Evolutionary conservation across 257 asterid species (phyloP).

Genomic region (Solanum acaule): DNA sequence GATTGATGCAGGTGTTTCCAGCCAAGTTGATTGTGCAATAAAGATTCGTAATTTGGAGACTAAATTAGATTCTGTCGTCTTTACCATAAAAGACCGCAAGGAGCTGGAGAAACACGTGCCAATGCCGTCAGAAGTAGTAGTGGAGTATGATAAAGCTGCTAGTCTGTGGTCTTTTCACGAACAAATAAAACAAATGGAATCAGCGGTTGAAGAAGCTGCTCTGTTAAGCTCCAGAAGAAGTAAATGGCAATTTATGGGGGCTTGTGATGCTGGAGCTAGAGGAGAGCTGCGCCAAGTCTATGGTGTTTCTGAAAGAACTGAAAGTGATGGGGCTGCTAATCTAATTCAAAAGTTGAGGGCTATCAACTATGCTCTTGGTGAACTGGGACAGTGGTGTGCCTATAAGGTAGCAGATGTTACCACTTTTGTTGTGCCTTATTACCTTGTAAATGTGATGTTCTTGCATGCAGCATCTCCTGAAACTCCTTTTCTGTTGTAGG

Average conservation of each 20-base stretch:
- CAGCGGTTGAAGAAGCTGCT: slow-evolving; percentile 87
- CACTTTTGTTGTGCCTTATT: not conserved
- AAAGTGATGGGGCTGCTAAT: slow-evolving; percentile 98
- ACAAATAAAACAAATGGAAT: slow-evolving; percentile 91
- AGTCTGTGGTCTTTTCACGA: slow-evolving; percentile 96
- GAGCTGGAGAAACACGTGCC: slow-evolving; percentile 98
- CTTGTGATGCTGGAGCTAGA: slow-evolving; percentile 98
- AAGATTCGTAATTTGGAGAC: slow-evolving; percentile 93
- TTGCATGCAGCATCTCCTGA: not conserved
- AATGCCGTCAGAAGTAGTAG: slow-evolving; percentile 91
- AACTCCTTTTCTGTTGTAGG: slow-evolving; percentile 37
- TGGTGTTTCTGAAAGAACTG: slow-evolving; percentile 98
- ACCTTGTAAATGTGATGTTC: not conserved
- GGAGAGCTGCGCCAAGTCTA: slow-evolving; percentile 90
- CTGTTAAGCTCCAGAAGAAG: slow-evolving; percentile 89
- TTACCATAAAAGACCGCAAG: slow-evolving; percentile 89
- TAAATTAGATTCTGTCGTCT: slow-evolving; percentile 80
- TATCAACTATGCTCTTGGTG: slow-evolving; percentile 93
- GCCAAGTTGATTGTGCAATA: slow-evolving; percentile 96
- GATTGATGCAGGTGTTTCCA: slow-evolving; percentile 71
- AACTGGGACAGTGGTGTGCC: slow-evolving; percentile 99
- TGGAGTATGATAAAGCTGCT: slow-evolving; percentile 93
- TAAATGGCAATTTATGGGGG: slow-evolving; percentile 99
- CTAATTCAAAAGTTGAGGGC: slow-evolving; percentile 95
- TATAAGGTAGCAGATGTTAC: slow-evolving; percentile 49